Evolutionary conservation across 192 early-diverging fungal species (phyloP).

Genomic region (Coemansia asiatica): DNA sequence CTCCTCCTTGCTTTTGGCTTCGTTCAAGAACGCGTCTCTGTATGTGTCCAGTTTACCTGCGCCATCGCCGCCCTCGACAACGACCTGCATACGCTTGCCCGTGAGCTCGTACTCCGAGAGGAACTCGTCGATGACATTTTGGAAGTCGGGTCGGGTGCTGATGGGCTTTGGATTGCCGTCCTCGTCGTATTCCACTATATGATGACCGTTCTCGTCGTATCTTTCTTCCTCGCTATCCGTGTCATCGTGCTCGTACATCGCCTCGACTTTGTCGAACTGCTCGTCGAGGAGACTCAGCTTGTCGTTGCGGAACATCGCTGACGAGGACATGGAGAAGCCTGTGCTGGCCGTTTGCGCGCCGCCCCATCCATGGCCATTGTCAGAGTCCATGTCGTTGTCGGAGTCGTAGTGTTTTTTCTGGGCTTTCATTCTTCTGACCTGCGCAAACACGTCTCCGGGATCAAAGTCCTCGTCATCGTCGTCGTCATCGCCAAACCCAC

Average conservation of each 20-base stretch:
- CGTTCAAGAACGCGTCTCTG: slow-evolving; percentile 57
- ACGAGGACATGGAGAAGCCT: slow-evolving; percentile 87
- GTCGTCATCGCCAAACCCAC: slow-evolving; percentile 39
- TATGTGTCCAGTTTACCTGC: slow-evolving; percentile 63
- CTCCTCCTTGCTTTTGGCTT: slow-evolving; percentile 23
- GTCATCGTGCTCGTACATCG: slow-evolving; percentile 42
- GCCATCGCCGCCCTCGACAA: slow-evolving; percentile 64
- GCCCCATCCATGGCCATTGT: slow-evolving; percentile 33
- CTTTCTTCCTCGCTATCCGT: slow-evolving; percentile 37
- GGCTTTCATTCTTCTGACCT: slow-evolving; percentile 51
- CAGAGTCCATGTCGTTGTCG: slow-evolving; percentile 24
- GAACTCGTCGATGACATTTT: slow-evolving; percentile 72
- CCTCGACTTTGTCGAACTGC: slow-evolving; percentile 81
- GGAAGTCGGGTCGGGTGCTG: slow-evolving; percentile 70
- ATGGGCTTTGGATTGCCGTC: slow-evolving; percentile 54
- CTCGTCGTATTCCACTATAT: slow-evolving; percentile 57
- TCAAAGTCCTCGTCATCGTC: slow-evolving; percentile 47
- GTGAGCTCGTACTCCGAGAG: slow-evolving; percentile 76
- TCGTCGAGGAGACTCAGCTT: slow-evolving; percentile 90
- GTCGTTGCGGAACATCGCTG: slow-evolving; percentile 89
- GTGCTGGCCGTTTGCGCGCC: slow-evolving; percentile 55
- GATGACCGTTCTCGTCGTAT: slow-evolving; percentile 61
- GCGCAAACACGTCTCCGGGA: slow-evolving; percentile 48
- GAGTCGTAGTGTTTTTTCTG: slow-evolving; percentile 28
- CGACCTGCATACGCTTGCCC: slow-evolving; percentile 65